These are phyloP conservation scores for Colletotrichum limetticola DNA, from an alignment of 2,329 filamentous ascomycete species.

Conservation along the genomic window DNA sequence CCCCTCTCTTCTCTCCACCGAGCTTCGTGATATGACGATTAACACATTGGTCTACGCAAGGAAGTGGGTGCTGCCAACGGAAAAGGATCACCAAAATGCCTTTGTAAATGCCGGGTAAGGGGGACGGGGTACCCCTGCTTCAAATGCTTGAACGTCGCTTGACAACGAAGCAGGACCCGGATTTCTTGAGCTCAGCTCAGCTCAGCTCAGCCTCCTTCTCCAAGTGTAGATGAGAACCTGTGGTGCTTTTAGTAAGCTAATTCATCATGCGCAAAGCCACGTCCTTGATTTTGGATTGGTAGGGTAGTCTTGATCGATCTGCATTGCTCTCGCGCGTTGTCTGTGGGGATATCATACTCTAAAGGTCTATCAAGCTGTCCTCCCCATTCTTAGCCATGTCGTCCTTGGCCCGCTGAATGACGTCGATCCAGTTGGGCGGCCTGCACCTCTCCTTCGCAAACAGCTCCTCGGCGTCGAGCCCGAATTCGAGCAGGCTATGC, in stretches of 20 bases:
- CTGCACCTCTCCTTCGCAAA: conserved; percentile 46
- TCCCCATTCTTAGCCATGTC: conserved; percentile 33
- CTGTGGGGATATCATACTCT: conserved; percentile 13
- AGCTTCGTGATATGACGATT: not conserved
- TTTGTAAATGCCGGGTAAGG: not conserved
- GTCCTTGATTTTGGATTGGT: not conserved
- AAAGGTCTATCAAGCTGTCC: conserved; percentile 30
- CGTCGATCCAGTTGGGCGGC: conserved; percentile 57
- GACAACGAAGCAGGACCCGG: not conserved
- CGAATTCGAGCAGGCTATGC: conserved; percentile 59
- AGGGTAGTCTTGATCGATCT: not conserved
- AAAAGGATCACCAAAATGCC: not conserved
- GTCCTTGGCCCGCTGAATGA: conserved; percentile 49
- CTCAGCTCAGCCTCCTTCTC: not conserved
- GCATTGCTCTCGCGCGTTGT: not conserved
- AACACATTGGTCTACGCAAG: conserved; percentile 24
- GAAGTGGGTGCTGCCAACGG: not conserved
- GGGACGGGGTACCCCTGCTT: not conserved
- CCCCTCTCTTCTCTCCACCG: not conserved
- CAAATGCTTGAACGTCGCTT: not conserved
- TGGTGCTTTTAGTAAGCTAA: not conserved
- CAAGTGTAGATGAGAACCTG: not conserved
- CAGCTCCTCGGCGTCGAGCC: conserved; percentile 55
- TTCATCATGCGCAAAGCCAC: not conserved
- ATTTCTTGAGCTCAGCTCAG: not conserved